These are phyloP conservation scores for Ustilago tritici DNA, from an alignment of 1,284 basidiomycete species.

Conservation along the genomic window DNA sequence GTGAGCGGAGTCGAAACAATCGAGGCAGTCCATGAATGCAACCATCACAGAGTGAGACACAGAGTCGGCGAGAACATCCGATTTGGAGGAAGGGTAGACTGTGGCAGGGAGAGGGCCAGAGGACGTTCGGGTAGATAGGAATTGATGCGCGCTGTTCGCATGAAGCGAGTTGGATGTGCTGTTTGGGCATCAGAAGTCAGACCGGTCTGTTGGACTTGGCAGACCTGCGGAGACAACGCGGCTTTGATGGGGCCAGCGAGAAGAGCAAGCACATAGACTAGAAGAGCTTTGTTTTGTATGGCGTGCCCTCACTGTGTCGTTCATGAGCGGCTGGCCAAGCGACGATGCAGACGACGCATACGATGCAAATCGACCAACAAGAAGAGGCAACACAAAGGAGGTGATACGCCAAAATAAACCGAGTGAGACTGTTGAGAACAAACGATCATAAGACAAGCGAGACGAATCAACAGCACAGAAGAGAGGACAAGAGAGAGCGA, in stretches of 20 bases:
- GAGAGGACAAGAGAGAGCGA: slow-evolving; percentile 1
- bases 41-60: slow-evolving; percentile 20
- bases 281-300: not conserved
- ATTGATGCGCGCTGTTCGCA: slow-evolving; percentile 12
- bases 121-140: slow-evolving; percentile 13
- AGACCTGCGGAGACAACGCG: slow-evolving; percentile 14
- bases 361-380: not conserved
- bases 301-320: not conserved
- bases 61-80: slow-evolving; percentile 2
- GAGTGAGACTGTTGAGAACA: slow-evolving; percentile 19
- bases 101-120: not conserved
- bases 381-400: not conserved
- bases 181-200: slow-evolving; percentile 9
- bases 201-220: slow-evolving; percentile 25
- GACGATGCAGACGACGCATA: not conserved
- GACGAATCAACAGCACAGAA: not conserved
- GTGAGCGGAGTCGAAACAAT: slow-evolving; percentile 16
- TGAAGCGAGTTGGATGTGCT: slow-evolving; percentile 11
- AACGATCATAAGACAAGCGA: slow-evolving; percentile 18
- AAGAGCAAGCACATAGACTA: not conserved
- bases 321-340: not conserved
- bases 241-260: slow-evolving; percentile 12
- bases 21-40: slow-evolving; percentile 11
- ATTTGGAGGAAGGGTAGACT: not conserved
- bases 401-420: slow-evolving; percentile 10